phyloP scores from a whole-genome alignment of 805 yeast species.

The Candida sphagnicola region DNA sequence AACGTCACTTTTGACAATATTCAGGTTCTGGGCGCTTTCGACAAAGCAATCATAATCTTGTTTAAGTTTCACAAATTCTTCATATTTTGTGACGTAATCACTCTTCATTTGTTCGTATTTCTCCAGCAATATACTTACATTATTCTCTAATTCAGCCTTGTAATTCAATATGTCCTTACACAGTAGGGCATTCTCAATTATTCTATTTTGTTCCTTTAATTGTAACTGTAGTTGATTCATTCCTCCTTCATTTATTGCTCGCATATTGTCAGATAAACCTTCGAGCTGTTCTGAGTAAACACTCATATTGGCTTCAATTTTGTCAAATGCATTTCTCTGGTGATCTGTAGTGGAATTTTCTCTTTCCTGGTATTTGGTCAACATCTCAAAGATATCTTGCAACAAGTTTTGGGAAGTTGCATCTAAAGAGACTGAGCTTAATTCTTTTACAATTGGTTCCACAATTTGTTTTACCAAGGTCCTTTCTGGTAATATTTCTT shows the following conservation, averaged over 20 bases:
- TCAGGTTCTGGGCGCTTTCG: slow-evolving; percentile 6
- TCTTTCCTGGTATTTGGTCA: background rate
- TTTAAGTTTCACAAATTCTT: slow-evolving; percentile 18
- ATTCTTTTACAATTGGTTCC: slow-evolving; percentile 24
- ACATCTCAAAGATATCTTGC: slow-evolving; percentile 10
- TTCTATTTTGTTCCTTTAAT: background rate
- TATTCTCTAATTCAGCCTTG: slow-evolving; percentile 4
- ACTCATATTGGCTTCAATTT: background rate
- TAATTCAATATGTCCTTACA: background rate
- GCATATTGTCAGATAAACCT: background rate
- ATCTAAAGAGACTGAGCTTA: slow-evolving; percentile 22
- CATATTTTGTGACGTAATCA: slow-evolving; percentile 21
- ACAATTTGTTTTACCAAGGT: slow-evolving; percentile 15
- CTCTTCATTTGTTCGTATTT: slow-evolving; percentile 18
- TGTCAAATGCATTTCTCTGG: background rate
- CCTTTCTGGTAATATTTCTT: slow-evolving; percentile 10
- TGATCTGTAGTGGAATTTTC: background rate
- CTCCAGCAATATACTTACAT: slow-evolving; percentile 9
- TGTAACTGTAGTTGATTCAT: background rate
- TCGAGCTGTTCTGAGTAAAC: background rate
- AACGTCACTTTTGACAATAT: background rate
- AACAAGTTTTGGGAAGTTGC: slow-evolving; percentile 12
- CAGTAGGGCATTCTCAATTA: background rate
- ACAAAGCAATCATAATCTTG: slow-evolving; percentile 17
- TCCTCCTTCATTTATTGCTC: background rate